Evolutionary conservation across 495 filamentous ascomycete genomes (phyloP), one percentile per base, ranked within the genome.

Genomic region (Bryoglossum gracile): DNA sequence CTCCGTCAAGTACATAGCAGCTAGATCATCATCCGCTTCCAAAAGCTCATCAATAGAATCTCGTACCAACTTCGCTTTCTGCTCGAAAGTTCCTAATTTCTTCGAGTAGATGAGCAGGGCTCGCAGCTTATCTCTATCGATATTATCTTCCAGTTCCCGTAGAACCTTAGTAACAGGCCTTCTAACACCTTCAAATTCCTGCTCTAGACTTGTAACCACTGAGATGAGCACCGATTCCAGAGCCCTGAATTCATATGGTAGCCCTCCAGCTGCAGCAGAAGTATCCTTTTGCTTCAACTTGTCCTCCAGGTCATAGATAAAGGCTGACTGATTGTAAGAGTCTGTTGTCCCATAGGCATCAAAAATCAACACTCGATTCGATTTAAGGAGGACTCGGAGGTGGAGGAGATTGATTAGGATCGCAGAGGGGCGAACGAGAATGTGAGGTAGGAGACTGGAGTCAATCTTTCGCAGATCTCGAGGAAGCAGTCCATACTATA

Each of bases 391-490:
- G 18, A 94, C 89, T 18, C 91, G 84, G 22, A 98, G 74, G 62
- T 98, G 92, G 10, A 98, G 77, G 14, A 98, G 75, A 57, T 96
- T 97, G 58, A 98, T 85, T 0, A 98, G 74, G 50, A 98, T 97
- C 8, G 92, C 89, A 32, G 84, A 89, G 22, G 89, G 89, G 40
- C 92, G 90, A 47, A 98, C 83, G 44, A 97, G 82, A 41, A 98
- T 97, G 55, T 95, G 87, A 4, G 92, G 92, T n/a, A 98, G 78
- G 53, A 94, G 84, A 42, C 87, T 95, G n/a, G 89, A 94, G 62
- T 96, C 92, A 57, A 97, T 95, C 64, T 98, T 98, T 57, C 92
- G 86, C 6, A 98, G 75, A 72, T 98, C 92, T 39, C 92, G 90
- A 43, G 94, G 90, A 10, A 96, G 80, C 21, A 98, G 80, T 30